These are phyloP conservation scores for Gentiana macrophylla DNA, from an alignment of 257 asterid species.

Conservation along the genomic window DNA sequence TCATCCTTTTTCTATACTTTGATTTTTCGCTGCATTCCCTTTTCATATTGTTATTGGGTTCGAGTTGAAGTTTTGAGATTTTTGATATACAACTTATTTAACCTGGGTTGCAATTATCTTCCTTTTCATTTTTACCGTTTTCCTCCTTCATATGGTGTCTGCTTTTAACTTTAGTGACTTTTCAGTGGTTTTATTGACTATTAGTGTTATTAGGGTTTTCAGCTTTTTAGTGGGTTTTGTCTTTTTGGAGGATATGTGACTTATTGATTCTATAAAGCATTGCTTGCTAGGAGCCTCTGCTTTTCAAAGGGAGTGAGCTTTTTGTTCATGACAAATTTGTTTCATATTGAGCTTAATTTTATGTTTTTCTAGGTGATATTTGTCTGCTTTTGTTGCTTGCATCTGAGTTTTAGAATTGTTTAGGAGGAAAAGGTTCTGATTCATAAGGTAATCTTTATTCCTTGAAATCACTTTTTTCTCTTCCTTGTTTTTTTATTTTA, in stretches of 20 bases:
- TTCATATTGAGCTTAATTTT: constrained; percentile 8
- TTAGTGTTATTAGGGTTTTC: too few species aligned
- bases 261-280: not conserved
- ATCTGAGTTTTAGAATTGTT: constrained; percentile 3
- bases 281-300: not conserved
- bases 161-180: constrained; percentile 30
- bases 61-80: constrained; percentile 11
- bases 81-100: constrained; percentile 4
- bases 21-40: not conserved
- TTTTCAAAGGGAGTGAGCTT: not conserved
- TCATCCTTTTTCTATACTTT: constrained; percentile 2
- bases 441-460: not conserved
- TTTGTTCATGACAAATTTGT: not conserved
- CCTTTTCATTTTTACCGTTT: constrained; percentile 15
- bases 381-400: constrained; percentile 10
- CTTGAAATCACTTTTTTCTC: not conserved
- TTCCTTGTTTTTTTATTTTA: not conserved
- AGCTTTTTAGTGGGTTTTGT: constrained; percentile 4
- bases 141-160: constrained; percentile 22
- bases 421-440: not conserved
- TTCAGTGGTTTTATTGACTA: too few species aligned
- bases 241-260: constrained; percentile 19
- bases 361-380: not conserved
- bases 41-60: constrained; percentile 10
- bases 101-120: constrained; percentile 6